phyloP scores from a whole-genome alignment of 768 basidiomycete species.

The Sistotremastrum suecicum region DNA sequence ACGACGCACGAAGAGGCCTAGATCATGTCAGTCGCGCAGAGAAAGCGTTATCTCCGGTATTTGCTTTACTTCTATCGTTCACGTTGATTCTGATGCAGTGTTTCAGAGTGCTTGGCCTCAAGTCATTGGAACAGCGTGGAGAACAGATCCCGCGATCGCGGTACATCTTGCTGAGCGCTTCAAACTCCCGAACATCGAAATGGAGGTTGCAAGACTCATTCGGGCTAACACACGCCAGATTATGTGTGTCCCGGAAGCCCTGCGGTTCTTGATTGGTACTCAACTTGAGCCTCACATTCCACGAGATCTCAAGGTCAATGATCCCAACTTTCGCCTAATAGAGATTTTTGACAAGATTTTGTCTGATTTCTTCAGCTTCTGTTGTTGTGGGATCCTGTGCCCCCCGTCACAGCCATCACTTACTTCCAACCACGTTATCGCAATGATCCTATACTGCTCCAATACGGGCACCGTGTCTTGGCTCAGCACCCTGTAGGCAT shows the following conservation, averaged over 20 bases:
- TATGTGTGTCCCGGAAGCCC: conserved; percentile 65
- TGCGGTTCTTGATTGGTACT: conserved; percentile 70
- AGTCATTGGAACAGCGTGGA: conserved; percentile 68
- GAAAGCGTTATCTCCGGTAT: not conserved
- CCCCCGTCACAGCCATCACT: conserved; percentile 67
- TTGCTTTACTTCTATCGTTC: not conserved
- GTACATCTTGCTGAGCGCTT: conserved; percentile 82
- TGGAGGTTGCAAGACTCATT: conserved; percentile 67
- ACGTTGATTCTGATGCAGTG: conserved; percentile 4
- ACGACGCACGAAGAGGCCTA: conserved; percentile 53
- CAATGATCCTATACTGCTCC: conserved; percentile 73
- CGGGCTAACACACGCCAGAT: conserved; percentile 57
- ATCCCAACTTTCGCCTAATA: not conserved
- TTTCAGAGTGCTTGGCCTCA: conserved; percentile 47
- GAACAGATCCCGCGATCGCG: conserved; percentile 67
- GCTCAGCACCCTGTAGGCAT: conserved; percentile 90
- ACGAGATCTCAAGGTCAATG: conserved; percentile 60
- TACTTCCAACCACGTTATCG: conserved; percentile 79
- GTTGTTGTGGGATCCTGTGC: conserved; percentile 77
- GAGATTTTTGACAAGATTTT: not conserved
- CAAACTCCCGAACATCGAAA: conserved; percentile 45
- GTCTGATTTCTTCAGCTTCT: conserved; percentile 44
- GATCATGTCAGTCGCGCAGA: conserved; percentile 28
- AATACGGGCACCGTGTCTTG: conserved; percentile 92
- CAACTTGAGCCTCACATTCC: conserved; percentile 38